A percentile compares a stretch with the other conserved stretches of the same genome.
Evolutionary conservation across 106 monocot genomes (phyloP).

Genomic region (Dioscorea alata): DNA sequence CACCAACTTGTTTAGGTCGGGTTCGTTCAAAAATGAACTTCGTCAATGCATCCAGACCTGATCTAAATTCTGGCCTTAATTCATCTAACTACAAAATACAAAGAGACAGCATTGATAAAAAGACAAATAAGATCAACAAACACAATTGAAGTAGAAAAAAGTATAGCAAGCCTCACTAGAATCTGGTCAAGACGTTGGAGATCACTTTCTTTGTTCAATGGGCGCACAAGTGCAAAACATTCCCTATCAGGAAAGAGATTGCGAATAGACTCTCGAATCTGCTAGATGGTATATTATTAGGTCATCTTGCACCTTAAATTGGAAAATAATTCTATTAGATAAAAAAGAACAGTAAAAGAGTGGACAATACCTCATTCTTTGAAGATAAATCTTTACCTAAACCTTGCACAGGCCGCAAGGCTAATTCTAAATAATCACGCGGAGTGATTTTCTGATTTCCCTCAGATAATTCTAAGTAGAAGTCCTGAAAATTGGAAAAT

Average conservation of each 20-base stretch:
- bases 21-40: conserved; percentile 90
- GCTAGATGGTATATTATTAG: neutral
- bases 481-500: conserved; percentile 43
- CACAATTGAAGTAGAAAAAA: neutral
- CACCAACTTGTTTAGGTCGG: conserved; percentile 83
- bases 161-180: neutral
- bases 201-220: conserved; percentile 84
- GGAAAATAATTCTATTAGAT: too few species aligned
- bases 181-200: conserved; percentile 94
- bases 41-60: conserved; percentile 81
- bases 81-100: conserved; percentile 54
- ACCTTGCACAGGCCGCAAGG: conserved; percentile 77
- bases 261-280: conserved; percentile 96
- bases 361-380: conserved; percentile 70
- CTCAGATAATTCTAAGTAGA: conserved; percentile 84
- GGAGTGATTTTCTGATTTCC: conserved; percentile 77
- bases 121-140: neutral
- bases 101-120: neutral
- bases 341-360: neutral
- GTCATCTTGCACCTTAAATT: neutral
- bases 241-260: conserved; percentile 97
- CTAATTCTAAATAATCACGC: conserved; percentile 92
- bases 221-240: conserved; percentile 91
- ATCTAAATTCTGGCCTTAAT: conserved; percentile 76
- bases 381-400: conserved; percentile 57